A percentile compares a stretch with the other conserved stretches of the same genome.
These are phyloP conservation scores for Geotrichum klebahnii DNA, from an alignment of 1,139 yeast species.

Conservation along the genomic window DNA sequence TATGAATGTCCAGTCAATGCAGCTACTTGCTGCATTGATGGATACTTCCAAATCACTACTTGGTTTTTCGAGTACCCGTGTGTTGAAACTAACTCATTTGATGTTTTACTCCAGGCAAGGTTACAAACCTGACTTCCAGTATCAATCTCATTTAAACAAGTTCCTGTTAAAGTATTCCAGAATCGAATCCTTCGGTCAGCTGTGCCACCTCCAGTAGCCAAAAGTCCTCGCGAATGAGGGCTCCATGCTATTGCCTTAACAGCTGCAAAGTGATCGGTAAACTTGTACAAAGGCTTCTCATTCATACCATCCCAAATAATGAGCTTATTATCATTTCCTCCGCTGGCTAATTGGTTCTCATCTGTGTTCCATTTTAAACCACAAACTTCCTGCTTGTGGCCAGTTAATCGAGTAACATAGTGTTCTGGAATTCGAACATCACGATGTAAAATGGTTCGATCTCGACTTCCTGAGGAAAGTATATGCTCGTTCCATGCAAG, in stretches of 20 bases:
- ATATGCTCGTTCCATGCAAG: conserved; percentile 94
- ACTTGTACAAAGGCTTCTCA: conserved; percentile 61
- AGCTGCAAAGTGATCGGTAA: conserved; percentile 87
- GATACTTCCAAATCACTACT: conserved; percentile 93
- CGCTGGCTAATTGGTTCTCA: conserved; percentile 69
- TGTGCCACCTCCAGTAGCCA: conserved; percentile 97
- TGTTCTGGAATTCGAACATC: conserved; percentile 89
- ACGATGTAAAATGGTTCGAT: conserved; percentile 75
- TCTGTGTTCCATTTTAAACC: conserved; percentile 92
- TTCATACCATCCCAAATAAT: conserved; percentile 74
- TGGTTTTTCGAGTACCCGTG: conserved; percentile 94
- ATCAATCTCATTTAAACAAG: conserved; percentile 68
- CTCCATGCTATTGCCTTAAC: conserved; percentile 97
- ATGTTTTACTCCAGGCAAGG: conserved; percentile 85
- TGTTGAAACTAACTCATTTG: conserved; percentile 88
- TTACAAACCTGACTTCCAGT: conserved; percentile 97
- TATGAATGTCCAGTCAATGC: conserved; percentile 92
- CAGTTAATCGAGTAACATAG: conserved; percentile 62
- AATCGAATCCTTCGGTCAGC: conserved; percentile 86
- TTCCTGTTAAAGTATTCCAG: conserved; percentile 87
- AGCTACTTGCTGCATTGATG: conserved; percentile 88
- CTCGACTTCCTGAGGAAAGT: conserved; percentile 82
- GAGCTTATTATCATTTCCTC: conserved; percentile 83
- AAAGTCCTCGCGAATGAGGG: conserved; percentile 88
- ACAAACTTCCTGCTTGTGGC: conserved; percentile 92